A percentile compares a stretch with the other conserved stretches of the same genome.
Conservation (phyloP, 495 filamentous ascomycete genomes). For the Lepraria neglecta region DNA sequence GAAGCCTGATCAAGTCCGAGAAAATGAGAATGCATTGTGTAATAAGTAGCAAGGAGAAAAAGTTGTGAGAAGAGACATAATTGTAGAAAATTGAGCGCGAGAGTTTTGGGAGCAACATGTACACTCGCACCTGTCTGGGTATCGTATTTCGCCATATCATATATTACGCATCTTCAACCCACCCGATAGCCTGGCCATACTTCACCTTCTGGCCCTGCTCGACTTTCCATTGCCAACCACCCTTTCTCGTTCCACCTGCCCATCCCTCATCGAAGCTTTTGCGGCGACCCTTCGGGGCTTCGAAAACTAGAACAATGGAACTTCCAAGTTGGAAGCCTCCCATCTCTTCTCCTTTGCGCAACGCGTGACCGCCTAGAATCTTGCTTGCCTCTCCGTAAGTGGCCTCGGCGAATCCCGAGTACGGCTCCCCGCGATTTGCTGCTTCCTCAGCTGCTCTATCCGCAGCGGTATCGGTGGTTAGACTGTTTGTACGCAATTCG, state of each 20-base stretch:
- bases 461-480: constrained; percentile 83
- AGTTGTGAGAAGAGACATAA: background rate
- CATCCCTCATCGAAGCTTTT: constrained; percentile 61
- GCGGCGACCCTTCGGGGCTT: constrained; percentile 66
- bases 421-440: constrained; percentile 65
- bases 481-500: constrained; percentile 86
- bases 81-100: background rate
- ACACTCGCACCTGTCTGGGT: background rate
- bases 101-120: background rate
- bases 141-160: background rate
- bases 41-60: no score
- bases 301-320: constrained; percentile 93
- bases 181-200: constrained; percentile 81
- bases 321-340: constrained; percentile 95
- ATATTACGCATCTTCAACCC: constrained; percentile 37
- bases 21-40: no score
- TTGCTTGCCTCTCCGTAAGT: constrained; percentile 73
- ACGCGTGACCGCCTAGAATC: constrained; percentile 73
- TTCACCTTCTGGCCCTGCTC: constrained; percentile 81
- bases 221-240: constrained; percentile 76
- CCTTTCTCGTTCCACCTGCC: constrained; percentile 46
- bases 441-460: constrained; percentile 76
- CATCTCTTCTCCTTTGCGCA: constrained; percentile 90
- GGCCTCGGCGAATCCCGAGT: constrained; percentile 82
- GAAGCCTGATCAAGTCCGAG: no score